Evolutionary conservation across 768 basidiomycete species (phyloP).

Genomic region (Coprinopsis strossmayeri): DNA sequence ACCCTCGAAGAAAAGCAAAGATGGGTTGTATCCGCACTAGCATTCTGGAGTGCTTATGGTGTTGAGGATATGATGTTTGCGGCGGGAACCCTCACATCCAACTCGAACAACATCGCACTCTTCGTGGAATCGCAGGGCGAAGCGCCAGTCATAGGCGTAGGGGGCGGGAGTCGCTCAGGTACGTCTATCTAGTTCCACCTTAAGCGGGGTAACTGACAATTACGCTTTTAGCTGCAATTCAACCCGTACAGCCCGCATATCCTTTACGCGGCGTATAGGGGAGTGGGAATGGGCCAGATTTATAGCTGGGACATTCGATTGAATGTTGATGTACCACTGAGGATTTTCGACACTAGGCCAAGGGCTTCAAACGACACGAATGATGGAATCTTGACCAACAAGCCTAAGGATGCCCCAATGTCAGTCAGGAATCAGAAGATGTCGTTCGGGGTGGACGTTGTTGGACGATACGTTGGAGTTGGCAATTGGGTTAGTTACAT

Average conservation of each 20-base stretch:
- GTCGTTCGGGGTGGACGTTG: slow-evolving; percentile 69
- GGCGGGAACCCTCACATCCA: slow-evolving; percentile 65
- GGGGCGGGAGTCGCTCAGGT: slow-evolving; percentile 61
- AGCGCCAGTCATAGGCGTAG: slow-evolving; percentile 55
- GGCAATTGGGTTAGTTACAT: slow-evolving; percentile 59
- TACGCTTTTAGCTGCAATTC: slow-evolving; percentile 38
- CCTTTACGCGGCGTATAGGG: slow-evolving; percentile 75
- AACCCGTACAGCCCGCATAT: slow-evolving; percentile 66
- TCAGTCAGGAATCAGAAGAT: slow-evolving; percentile 66
- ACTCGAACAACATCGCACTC: slow-evolving; percentile 53
- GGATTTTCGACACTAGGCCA: slow-evolving; percentile 27
- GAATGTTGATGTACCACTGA: slow-evolving; percentile 37
- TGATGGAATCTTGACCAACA: slow-evolving; percentile 6
- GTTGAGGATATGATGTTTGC: slow-evolving; percentile 55
- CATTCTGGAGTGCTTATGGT: slow-evolving; percentile 62
- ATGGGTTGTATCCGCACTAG: slow-evolving; percentile 82
- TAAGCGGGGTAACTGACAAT: not conserved
- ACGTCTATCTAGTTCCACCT: not conserved
- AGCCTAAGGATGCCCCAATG: not conserved
- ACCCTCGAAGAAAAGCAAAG: slow-evolving; percentile 69
- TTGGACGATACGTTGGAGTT: slow-evolving; percentile 54
- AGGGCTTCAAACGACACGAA: too few relatives aligned
- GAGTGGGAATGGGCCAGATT: slow-evolving; percentile 42
- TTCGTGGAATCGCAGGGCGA: slow-evolving; percentile 55
- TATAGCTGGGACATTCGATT: slow-evolving; percentile 78